Evolutionary conservation across 176 grass and related monocot genomes (phyloP).

Genomic region (Pharus latifolius): DNA sequence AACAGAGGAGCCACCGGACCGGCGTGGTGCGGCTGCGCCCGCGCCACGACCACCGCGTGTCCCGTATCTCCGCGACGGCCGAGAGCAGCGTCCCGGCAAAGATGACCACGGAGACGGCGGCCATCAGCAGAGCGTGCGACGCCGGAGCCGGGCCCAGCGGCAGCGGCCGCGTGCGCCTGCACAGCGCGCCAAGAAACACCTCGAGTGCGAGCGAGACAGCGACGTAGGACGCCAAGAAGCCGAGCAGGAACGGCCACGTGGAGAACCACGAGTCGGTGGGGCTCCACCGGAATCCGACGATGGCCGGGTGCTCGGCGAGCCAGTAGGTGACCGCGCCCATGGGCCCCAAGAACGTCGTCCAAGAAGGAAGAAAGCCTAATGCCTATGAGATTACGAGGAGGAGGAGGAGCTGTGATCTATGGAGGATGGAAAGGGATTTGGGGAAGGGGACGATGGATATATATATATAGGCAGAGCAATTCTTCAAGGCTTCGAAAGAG

Average conservation of each 20-base stretch:
- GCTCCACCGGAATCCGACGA: conserved; percentile 88
- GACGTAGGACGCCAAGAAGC: conserved; percentile 48
- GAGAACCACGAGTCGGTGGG: conserved; percentile 46
- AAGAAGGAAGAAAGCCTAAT: no score
- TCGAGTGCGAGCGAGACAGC: conserved; percentile 31
- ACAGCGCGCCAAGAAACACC: not conserved
- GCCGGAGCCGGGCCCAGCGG: conserved; percentile 50
- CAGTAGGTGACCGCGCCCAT: conserved; percentile 31
- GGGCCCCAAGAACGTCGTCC: no score
- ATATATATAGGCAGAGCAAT: no score
- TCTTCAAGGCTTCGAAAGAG: no score
- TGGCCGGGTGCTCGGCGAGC: conserved; percentile 85
- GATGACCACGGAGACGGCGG: conserved; percentile 38
- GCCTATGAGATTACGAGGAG: not conserved
- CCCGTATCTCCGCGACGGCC: conserved; percentile 70
- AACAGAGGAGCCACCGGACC: conserved; percentile 85
- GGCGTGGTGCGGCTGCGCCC: conserved; percentile 59
- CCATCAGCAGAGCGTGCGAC: conserved; percentile 62
- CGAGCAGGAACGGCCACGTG: conserved; percentile 75
- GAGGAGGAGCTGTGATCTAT: not conserved
- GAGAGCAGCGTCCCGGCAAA: conserved; percentile 69
- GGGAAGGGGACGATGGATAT: not conserved
- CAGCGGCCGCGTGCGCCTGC: conserved; percentile 24
- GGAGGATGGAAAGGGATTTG: conserved; percentile 11
- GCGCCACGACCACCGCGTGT: conserved; percentile 78